A percentile compares a stretch with the other conserved stretches of the same genome.
These are phyloP conservation scores for Arthroderma sp. DNA, from an alignment of 2,329 filamentous ascomycete species.

Conservation along the genomic window DNA sequence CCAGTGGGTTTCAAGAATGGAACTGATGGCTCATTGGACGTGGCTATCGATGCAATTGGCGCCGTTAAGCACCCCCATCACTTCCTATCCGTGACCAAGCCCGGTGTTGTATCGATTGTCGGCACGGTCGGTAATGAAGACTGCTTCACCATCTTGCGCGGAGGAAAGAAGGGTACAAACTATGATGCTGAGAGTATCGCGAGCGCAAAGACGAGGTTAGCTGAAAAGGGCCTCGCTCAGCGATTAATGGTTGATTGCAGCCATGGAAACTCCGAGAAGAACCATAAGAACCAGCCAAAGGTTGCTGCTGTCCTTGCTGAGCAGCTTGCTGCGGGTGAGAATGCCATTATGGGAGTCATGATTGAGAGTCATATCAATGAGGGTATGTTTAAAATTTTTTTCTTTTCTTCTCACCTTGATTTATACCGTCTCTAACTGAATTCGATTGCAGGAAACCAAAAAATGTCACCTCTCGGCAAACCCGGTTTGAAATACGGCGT, in stretches of 20 bases:
- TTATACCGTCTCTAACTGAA: neutral
- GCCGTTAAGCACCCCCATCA: slow-evolving; percentile 56
- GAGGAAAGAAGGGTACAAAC: slow-evolving; percentile 85
- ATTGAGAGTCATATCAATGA: slow-evolving; percentile 97
- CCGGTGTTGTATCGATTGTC: slow-evolving; percentile 87
- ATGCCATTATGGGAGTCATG: slow-evolving; percentile 89
- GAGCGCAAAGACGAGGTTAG: slow-evolving; percentile 61
- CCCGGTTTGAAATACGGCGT: slow-evolving; percentile 71
- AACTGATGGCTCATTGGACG: slow-evolving; percentile 78
- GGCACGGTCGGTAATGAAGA: slow-evolving; percentile 89
- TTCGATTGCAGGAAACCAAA: slow-evolving; percentile 45
- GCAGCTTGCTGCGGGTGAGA: slow-evolving; percentile 77
- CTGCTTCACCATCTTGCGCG: slow-evolving; percentile 90
- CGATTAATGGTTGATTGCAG: slow-evolving; percentile 98
- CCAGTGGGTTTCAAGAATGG: slow-evolving; percentile 99
- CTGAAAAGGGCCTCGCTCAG: slow-evolving; percentile 69
- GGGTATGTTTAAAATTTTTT: too few species aligned
- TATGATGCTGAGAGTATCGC: slow-evolving; percentile 77
- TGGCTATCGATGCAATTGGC: slow-evolving; percentile 93
- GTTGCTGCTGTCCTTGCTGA: slow-evolving; percentile 71
- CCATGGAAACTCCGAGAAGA: slow-evolving; percentile 94
- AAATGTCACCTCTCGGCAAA: slow-evolving; percentile 73
- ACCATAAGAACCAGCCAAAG: slow-evolving; percentile 94
- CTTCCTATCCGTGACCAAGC: slow-evolving; percentile 98
- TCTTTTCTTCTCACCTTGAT: too few species aligned